phyloP scores from a whole-genome alignment of 331 rosid genomes.

The Ulmus americana region DNA sequence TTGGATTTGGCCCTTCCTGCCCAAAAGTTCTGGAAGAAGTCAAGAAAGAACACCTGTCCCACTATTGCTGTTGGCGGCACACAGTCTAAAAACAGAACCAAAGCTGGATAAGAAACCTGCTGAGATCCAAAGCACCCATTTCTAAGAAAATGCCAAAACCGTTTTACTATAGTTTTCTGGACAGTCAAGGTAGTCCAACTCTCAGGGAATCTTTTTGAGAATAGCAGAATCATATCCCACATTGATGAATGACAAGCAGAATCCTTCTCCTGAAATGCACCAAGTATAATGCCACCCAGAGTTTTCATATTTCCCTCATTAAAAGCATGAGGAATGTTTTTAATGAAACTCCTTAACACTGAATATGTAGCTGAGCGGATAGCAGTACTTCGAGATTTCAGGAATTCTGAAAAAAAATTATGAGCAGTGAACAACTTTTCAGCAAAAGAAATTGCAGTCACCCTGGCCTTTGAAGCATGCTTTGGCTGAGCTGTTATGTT shows the following conservation, averaged over 20 bases:
- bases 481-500: slow-evolving; percentile 51
- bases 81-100: slow-evolving; percentile 61
- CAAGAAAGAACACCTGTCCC: slow-evolving; percentile 63
- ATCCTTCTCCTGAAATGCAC: slow-evolving; percentile 85
- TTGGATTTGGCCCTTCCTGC: slow-evolving; percentile 52
- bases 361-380: slow-evolving; percentile 79
- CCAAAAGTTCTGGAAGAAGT: slow-evolving; percentile 79
- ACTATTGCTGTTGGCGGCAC: slow-evolving; percentile 59
- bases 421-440: slow-evolving; percentile 71
- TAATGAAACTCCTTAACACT: slow-evolving; percentile 62
- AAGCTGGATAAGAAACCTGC: slow-evolving; percentile 72
- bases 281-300: slow-evolving; percentile 64
- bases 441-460: slow-evolving; percentile 64
- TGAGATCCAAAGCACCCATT: slow-evolving; percentile 91
- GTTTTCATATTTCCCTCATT: slow-evolving; percentile 63
- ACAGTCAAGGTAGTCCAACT: slow-evolving; percentile 68
- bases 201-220: slow-evolving; percentile 67
- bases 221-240: slow-evolving; percentile 81
- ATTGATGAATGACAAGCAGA: slow-evolving; percentile 76
- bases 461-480: slow-evolving; percentile 68
- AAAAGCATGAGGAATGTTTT: slow-evolving; percentile 65
- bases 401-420: slow-evolving; percentile 52
- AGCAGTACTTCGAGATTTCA: slow-evolving; percentile 63
- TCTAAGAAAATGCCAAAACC: slow-evolving; percentile 76
- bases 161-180: slow-evolving; percentile 64